Base-by-base conservation (phyloP, 139 green algal species). In the Picochlorum sp. region DNA sequence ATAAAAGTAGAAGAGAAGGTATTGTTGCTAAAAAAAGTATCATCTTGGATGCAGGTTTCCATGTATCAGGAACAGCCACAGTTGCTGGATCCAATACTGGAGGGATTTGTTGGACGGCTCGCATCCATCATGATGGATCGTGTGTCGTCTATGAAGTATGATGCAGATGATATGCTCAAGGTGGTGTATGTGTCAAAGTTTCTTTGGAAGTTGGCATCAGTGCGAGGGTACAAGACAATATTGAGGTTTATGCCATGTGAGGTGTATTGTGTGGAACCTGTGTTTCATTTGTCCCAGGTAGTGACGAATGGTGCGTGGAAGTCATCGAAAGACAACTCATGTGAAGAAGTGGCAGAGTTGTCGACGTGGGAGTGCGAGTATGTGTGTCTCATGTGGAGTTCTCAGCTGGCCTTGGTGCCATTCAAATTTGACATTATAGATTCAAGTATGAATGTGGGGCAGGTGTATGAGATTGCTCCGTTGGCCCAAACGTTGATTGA, bases 21-120 rank as follows among this genome's bases (percentile, higher is more conserved):
- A 30, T 30, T 5, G 28, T 30, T 30, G 28, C n/a, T n/a, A n/a
- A 41, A 41, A 41, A 11, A 41, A 41, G 2, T 41, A 11, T 8
- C 6, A 4, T 41, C 11, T 54, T 20, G 47, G 7, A 21, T 54
- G 47, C 47, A 54, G 47, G 47, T 54, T 5, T 54, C 47, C 62
- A 89, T 92, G 70, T 98, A 98, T 69, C 88, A 95, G 59, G 92
- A 98, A 81, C 86, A 97, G 60, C 71, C 88, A 6, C 83, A 96
- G 78, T 80, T 98, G 49, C 82, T 98, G 45, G 93, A 98, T 66
- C 82, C 86, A 2, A 76, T 87, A 45, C 73, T 98, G 57, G 85
- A 95, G 68, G 60, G 31, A 18, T 72, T 97, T 13, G 69, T 97
- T 4, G 45, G 60, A 9, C 88, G 90, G 4, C 67, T 96, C 23